Evolutionary conservation across 495 filamentous ascomycete species (phyloP).

Genomic region (Cudoniella acicularis): DNA sequence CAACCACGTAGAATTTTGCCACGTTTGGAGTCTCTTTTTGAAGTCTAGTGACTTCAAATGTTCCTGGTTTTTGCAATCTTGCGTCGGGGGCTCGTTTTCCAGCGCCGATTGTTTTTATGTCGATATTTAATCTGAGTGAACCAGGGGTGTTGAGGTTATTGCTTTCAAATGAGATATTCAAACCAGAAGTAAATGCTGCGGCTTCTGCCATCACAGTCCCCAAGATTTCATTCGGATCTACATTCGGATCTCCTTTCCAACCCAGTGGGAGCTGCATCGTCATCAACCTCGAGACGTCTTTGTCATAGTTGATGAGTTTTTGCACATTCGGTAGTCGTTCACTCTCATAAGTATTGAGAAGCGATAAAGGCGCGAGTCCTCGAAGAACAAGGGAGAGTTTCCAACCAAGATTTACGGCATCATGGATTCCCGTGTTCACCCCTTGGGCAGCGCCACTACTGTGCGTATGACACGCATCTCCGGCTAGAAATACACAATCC

Average conservation of each 20-base stretch:
- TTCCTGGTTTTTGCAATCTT: constrained; percentile 37
- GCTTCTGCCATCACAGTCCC: constrained; percentile 38
- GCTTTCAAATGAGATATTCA: constrained; percentile 38
- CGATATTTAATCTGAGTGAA: constrained; percentile 16
- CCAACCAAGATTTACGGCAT: constrained; percentile 50
- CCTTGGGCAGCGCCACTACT: constrained; percentile 46
- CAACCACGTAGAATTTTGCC: constrained; percentile 32
- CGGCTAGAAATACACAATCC: constrained; percentile 43
- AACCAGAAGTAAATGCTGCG: constrained; percentile 39
- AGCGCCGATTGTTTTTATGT: constrained; percentile 3
- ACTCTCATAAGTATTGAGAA: constrained; percentile 40
- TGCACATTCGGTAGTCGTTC: constrained; percentile 40
- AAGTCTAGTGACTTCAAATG: constrained; percentile 37
- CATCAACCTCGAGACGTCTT: constrained; percentile 33
- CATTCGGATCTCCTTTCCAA: constrained; percentile 38
- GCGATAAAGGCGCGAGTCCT: constrained; percentile 28
- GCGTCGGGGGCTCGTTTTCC: constrained; percentile 42
- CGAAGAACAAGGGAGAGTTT: constrained; percentile 43
- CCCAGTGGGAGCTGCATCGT: constrained; percentile 36
- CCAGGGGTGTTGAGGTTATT: constrained; percentile 31
- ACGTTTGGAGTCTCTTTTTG: constrained; percentile 37
- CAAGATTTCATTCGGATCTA: constrained; percentile 41
- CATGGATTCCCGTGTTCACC: constrained; percentile 51
- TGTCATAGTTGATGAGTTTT: constrained; percentile 42
- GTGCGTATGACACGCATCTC: constrained; percentile 51